Evolutionary conservation across 441 rosid species (phyloP), one percentile per base, ranked within the genome.

Genomic region (Euphorbia schlechtendalii): DNA sequence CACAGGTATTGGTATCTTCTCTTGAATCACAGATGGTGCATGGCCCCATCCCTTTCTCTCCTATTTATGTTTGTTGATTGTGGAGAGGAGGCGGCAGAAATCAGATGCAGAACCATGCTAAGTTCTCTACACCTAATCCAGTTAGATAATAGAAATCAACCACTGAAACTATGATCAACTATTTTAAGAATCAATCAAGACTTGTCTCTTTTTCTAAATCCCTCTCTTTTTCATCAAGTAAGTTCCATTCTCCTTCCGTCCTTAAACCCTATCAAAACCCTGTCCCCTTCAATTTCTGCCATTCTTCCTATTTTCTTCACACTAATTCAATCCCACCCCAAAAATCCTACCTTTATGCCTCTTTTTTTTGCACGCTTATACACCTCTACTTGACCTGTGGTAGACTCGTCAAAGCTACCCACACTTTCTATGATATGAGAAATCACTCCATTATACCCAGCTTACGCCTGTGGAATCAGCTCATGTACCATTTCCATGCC

Each of bases 361-460:
- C 85, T 41, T 74, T 90, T 67, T 90, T 86, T 48, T 80, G 78
- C 79, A 78, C 87, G 64, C 89, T 87, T 52, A 78, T 90, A 56
- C 85, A 76, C 57, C 80, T 90, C 58, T 87, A 84, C 73, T 74
- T 90, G 48, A 34, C 40, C 8, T 34, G 73, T 83, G 76, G 81
- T 79, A 34, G 40, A 34, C 40, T 34, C 8, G 8, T 34, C 40
- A 34, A 34, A 34, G 40, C 40, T 8, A 34, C 40, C 40, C 40
- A 34, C 9, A 34, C 40, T 34, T 34, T 34, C 40, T 34, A 34
- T 34, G 40, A 34, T 34, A 34, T 34, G 40, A 34, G 40, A 34
- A 34, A 34, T 34, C 40, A 34, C 40, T 34, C 40, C 40, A 34
- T 34, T 34, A 34, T 34, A 5, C 40, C 40, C 40, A 34, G 40